Base-by-base conservation (phyloP, 352 stramenopile species). In the Phytopythium vexans region DNA sequence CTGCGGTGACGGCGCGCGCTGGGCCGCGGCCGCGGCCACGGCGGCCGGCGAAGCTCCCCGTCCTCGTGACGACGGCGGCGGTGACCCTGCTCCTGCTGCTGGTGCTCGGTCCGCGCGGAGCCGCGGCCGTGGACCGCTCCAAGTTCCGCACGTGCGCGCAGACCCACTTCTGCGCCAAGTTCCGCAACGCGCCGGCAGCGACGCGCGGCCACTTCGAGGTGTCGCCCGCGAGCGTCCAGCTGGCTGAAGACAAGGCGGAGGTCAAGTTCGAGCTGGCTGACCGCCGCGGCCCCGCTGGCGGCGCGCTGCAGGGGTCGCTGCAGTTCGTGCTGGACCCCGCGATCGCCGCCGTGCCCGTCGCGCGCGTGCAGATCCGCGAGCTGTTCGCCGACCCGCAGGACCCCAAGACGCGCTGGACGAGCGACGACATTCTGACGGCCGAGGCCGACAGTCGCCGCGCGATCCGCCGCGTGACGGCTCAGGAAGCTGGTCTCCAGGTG, bases 131-230 rank as follows among this genome's bases (percentile, higher is more conserved):
- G 10, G 97, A 99, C 73, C 82, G 88, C 62, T 95, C 69, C 54
- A 99, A 99, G 81, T 99, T 99, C 76, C 80, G 97, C 41, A 99
- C 91, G 16, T 99, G 97, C 65, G 68, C 85, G 16, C 86, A 99
- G 73, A 98, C 96, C n/a, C 88, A 94, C 12, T 99, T 99, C 77
- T 99, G 97, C 74, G 71, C 77, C 33, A 82, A 77, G 53, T 79
- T 79, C 54, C 83, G 81, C 52, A 73, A 77, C 31, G 52, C 58
- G 21, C 45, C 60, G 52, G 60, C 61, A 5, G 60, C 57, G 35
- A 41, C 56, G 41, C 45, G 43, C 36, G 31, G 52, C 34, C 43
- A 21, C 21, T 82, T 71, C 49, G 46, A 72, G 6, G 71, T 88
- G 27, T 32, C 50, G 11, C 56, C 60, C 3, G 43, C 54, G n/a